Percentiles rank a stretch among this genome's conserved stretches.
These are phyloP conservation scores for Pisolithus sp. DNA, from an alignment of 768 basidiomycete species.

Conservation along the genomic window DNA sequence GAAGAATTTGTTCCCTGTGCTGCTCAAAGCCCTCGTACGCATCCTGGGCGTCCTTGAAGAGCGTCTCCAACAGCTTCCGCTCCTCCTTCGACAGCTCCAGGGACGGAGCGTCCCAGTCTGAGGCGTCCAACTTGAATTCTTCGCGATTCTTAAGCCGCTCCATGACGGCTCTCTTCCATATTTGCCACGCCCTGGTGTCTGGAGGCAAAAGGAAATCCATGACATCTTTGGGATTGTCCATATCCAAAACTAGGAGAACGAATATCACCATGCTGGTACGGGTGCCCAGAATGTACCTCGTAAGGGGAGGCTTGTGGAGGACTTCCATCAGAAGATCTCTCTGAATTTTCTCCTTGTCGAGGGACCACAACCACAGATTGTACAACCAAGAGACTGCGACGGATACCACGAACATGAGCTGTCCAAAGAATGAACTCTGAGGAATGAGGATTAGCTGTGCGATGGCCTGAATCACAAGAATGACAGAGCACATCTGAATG, in stretches of 20 bases:
- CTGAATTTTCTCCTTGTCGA: slow-evolving; percentile 25
- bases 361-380: slow-evolving; percentile 22
- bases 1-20: too few relatives aligned
- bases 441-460: too few relatives aligned
- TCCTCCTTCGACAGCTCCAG: too few relatives aligned
- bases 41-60: not conserved
- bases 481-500: too few relatives aligned
- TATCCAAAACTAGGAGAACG: not conserved
- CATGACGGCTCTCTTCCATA: not conserved
- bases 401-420: slow-evolving; percentile 29
- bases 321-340: slow-evolving; percentile 8
- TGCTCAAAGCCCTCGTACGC: too few relatives aligned
- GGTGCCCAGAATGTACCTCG: not conserved
- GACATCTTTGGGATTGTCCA: not conserved
- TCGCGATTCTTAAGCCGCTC: not conserved
- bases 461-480: too few relatives aligned
- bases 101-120: too few relatives aligned
- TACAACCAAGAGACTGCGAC: slow-evolving; percentile 30
- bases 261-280: slow-evolving; percentile 1
- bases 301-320: not conserved
- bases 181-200: not conserved
- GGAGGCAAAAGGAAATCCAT: not conserved
- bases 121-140: too few relatives aligned
- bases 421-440: slow-evolving; percentile 30
- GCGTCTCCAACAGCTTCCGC: not conserved